A percentile compares a stretch with the other conserved stretches of the same genome.
Evolutionary conservation across 2,329 filamentous ascomycete species (phyloP).

Genomic region (Tolypocladium pustulatum): DNA sequence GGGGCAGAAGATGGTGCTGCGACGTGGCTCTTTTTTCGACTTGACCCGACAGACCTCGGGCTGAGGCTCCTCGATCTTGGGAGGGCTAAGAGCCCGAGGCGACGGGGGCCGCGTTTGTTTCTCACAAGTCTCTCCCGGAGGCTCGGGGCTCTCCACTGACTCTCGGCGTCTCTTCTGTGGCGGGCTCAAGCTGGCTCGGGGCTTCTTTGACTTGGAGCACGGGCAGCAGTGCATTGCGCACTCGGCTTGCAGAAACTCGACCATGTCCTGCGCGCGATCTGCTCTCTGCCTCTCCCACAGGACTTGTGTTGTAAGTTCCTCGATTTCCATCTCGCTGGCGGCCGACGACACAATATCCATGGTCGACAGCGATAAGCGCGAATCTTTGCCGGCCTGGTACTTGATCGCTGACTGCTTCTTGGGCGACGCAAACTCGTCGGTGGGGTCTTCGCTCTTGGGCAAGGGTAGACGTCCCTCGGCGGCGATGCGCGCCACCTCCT

Average conservation of each 20-base stretch:
- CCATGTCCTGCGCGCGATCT: slow-evolving; percentile 58
- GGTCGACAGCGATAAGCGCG: slow-evolving; percentile 35
- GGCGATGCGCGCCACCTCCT: slow-evolving; percentile 62
- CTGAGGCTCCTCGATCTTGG: slow-evolving; percentile 10
- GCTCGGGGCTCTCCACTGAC: slow-evolving; percentile 5
- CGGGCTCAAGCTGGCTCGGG: slow-evolving; percentile 6
- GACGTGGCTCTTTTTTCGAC: slow-evolving; percentile 30
- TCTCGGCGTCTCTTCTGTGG: slow-evolving; percentile 9
- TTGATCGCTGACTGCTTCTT: slow-evolving; percentile 29
- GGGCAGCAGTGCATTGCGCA: slow-evolving; percentile 59
- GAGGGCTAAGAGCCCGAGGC: slow-evolving; percentile 7
- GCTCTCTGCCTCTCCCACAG: slow-evolving; percentile 54
- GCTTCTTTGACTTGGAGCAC: slow-evolving; percentile 33
- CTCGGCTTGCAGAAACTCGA: slow-evolving; percentile 68
- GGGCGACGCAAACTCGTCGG: slow-evolving; percentile 54
- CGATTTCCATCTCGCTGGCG: slow-evolving; percentile 46
- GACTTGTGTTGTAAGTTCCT: slow-evolving; percentile 41
- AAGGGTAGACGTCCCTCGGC: slow-evolving; percentile 61
- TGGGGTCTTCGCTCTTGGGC: slow-evolving; percentile 39
- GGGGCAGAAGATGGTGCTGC: slow-evolving; percentile 47
- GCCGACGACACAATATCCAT: slow-evolving; percentile 44
- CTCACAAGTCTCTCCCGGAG: slow-evolving; percentile 7
- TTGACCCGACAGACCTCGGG: slow-evolving; percentile 10
- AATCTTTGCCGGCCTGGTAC: slow-evolving; percentile 24
- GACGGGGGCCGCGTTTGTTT: slow-evolving; percentile 21